Percentiles rank a stretch among this genome's conserved stretches.
phyloP scores from a whole-genome alignment of 1,284 basidiomycete genomes.

The Rhodotorula sp. region DNA sequence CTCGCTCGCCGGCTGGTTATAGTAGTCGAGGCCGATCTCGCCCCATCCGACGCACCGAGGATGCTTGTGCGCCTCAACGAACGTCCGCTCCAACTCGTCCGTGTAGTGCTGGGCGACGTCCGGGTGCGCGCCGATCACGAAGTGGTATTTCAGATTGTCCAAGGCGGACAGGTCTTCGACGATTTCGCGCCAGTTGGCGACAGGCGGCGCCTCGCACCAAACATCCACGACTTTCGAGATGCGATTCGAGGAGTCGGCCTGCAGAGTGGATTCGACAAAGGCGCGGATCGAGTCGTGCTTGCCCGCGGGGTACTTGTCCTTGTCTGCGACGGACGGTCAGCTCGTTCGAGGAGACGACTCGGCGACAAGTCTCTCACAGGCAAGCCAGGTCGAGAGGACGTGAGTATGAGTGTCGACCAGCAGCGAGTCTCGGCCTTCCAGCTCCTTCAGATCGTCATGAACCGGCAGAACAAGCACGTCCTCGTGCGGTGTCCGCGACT shows the following conservation, averaged over 20 bases:
- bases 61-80: constrained; percentile 66
- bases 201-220: constrained; percentile 73
- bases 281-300: constrained; percentile 59
- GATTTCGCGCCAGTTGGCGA: constrained; percentile 54
- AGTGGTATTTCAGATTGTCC: constrained; percentile 16
- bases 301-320: constrained; percentile 58
- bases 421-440: not conserved
- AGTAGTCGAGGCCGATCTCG: constrained; percentile 80
- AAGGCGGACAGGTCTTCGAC: constrained; percentile 23
- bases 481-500: constrained; percentile 13
- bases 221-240: constrained; percentile 64
- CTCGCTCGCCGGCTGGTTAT: constrained; percentile 67
- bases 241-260: not conserved
- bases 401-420: constrained; percentile 79
- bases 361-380: constrained; percentile 53
- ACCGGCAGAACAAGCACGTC: constrained; percentile 17
- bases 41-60: constrained; percentile 78
- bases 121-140: constrained; percentile 44
- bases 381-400: constrained; percentile 63
- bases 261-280: constrained; percentile 63
- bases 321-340: constrained; percentile 7
- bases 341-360: too few species aligned
- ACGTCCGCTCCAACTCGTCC: constrained; percentile 64
- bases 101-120: constrained; percentile 69
- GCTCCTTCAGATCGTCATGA: constrained; percentile 6